Conservation (phyloP, 306 rosid species). For the Trifolium subterraneum region DNA sequence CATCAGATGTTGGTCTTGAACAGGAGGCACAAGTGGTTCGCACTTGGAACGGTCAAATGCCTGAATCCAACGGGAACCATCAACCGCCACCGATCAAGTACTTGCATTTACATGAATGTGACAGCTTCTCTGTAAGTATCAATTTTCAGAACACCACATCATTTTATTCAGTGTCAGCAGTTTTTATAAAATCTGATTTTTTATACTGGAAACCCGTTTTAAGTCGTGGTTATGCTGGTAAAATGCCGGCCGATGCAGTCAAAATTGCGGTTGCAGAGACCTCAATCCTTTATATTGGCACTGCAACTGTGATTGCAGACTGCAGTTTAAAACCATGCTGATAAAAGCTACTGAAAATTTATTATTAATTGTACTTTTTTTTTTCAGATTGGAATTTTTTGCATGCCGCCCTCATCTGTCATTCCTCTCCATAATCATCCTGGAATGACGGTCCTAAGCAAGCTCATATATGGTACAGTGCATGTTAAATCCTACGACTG, state of each 20-base stretch:
- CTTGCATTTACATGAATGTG: slow-evolving; percentile 82
- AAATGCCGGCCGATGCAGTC: background rate
- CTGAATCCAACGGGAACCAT: slow-evolving; percentile 64
- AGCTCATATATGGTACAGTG: slow-evolving; percentile 88
- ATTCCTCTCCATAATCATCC: slow-evolving; percentile 98
- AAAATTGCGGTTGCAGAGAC: background rate
- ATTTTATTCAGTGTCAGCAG: slow-evolving; percentile 13
- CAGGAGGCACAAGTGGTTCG: slow-evolving; percentile 92
- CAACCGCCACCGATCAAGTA: slow-evolving; percentile 86
- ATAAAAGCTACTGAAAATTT: background rate
- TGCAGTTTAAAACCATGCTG: background rate
- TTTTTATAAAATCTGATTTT: slow-evolving; percentile 32
- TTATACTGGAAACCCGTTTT: background rate
- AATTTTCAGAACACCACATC: slow-evolving; percentile 17
- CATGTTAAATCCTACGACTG: slow-evolving; percentile 88
- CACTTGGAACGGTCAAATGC: slow-evolving; percentile 65
- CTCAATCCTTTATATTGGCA: background rate
- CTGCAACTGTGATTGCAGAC: background rate
- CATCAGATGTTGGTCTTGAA: slow-evolving; percentile 92
- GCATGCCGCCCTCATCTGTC: slow-evolving; percentile 89
- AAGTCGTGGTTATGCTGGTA: background rate
- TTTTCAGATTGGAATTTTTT: slow-evolving; percentile 92
- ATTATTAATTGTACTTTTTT: slow-evolving; percentile 13
- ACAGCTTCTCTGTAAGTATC: slow-evolving; percentile 82
- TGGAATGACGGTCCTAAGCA: slow-evolving; percentile 97